Evolutionary conservation across 352 stramenopile species (phyloP).

Genomic region (Phytopythium kandeliae): DNA sequence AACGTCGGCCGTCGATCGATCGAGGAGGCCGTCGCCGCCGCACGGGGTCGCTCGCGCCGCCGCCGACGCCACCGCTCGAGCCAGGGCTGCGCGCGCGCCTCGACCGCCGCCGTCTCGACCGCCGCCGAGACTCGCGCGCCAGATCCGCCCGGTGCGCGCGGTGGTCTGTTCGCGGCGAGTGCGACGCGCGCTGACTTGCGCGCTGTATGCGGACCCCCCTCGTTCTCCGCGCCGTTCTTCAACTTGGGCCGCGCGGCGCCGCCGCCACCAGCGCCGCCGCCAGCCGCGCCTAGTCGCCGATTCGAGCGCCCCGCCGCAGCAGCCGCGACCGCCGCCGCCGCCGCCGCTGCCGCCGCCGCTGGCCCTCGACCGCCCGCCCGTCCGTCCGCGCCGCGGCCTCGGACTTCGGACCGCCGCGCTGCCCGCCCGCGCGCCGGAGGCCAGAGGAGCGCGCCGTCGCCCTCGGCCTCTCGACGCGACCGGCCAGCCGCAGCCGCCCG

Average conservation of each 20-base stretch:
- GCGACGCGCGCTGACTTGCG: background rate
- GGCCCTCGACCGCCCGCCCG: background rate
- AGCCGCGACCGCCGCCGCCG: too few species aligned
- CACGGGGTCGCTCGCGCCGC: too few species aligned
- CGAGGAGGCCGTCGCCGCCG: too few species aligned
- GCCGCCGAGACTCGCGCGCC: too few species aligned
- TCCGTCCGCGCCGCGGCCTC: background rate
- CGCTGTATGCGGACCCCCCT: background rate
- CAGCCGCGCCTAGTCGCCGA: background rate
- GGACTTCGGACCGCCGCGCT: too few species aligned
- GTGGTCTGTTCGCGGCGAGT: background rate
- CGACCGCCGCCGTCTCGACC: background rate
- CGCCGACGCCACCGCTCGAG: too few species aligned
- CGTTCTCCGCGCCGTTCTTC: constrained; percentile 4
- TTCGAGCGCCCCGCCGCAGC: background rate
- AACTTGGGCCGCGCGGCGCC: background rate
- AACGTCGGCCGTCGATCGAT: too few species aligned
- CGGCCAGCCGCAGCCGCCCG: background rate
- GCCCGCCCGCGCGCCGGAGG: background rate
- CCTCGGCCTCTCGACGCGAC: background rate
- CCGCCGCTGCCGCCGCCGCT: too few species aligned
- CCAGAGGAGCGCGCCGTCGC: background rate
- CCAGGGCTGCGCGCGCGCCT: too few species aligned
- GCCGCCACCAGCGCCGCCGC: background rate
- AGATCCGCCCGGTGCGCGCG: background rate